These are phyloP conservation scores for Claviceps capensis DNA, from an alignment of 2,329 filamentous ascomycete genomes.

Conservation along the genomic window DNA sequence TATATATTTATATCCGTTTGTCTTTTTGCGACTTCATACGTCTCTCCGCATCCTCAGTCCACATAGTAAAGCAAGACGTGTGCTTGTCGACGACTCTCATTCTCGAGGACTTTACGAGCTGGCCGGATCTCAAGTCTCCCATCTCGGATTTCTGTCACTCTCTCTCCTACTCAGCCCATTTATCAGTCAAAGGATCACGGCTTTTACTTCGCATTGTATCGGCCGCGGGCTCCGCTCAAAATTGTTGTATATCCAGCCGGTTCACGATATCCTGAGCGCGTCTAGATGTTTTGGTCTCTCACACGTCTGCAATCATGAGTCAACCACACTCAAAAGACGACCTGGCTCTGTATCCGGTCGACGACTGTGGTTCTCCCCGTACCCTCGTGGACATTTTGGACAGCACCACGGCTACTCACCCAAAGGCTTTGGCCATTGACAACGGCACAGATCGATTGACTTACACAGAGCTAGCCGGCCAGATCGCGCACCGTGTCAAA, in stretches of 20 bases:
- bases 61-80: not conserved
- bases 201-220: not conserved
- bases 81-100: not conserved
- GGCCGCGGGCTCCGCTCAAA: not conserved
- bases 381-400: slow-evolving; percentile 11
- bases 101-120: not conserved
- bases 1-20: not conserved
- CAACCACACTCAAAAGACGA: slow-evolving; percentile 1
- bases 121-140: too few relatives aligned
- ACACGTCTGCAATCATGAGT: not conserved
- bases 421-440: slow-evolving; percentile 7
- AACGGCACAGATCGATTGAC: slow-evolving; percentile 7
- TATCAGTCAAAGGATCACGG: not conserved
- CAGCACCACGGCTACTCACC: slow-evolving; percentile 4
- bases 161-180: not conserved
- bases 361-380: slow-evolving; percentile 2
- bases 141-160: too few relatives aligned
- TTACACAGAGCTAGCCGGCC: slow-evolving; percentile 4
- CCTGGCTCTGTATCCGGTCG: slow-evolving; percentile 6
- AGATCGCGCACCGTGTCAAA: slow-evolving; percentile 2
- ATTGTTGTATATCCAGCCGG: not conserved
- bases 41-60: not conserved
- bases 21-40: not conserved
- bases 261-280: not conserved
- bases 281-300: slow-evolving; percentile 1